These are phyloP conservation scores for Tricholoma saponaceum DNA, from an alignment of 768 basidiomycete species.

Conservation along the genomic window DNA sequence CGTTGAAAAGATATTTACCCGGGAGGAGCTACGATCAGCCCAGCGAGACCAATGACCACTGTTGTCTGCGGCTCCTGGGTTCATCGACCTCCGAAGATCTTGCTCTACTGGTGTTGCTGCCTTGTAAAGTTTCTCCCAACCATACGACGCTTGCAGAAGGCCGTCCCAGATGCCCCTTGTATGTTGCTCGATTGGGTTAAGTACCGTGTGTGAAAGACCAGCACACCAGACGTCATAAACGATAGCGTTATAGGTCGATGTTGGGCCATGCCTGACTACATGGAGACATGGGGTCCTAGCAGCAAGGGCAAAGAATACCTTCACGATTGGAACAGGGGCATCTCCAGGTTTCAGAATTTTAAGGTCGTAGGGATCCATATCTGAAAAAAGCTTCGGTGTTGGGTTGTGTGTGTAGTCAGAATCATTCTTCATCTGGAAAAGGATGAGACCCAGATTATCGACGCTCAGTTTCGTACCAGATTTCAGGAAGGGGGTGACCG, in stretches of 20 bases:
- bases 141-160: neutral
- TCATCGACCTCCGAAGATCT: neutral
- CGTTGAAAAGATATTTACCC: too few relatives aligned
- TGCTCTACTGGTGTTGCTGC: neutral
- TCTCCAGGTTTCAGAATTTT: neutral
- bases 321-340: constrained; percentile 12
- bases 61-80: neutral
- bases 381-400: neutral
- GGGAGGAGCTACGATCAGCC: too few relatives aligned
- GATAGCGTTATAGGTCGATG: neutral
- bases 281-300: neutral
- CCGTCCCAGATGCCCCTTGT: neutral
- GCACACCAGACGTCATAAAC: constrained; percentile 1
- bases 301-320: constrained; percentile 22
- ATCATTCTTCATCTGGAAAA: neutral
- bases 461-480: constrained; percentile 13
- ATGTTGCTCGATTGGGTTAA: neutral
- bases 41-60: neutral
- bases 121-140: neutral
- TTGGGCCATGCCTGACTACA: neutral
- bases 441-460: neutral
- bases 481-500: constrained; percentile 17
- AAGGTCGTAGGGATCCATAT: neutral
- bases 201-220: neutral
- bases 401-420: neutral